phyloP scores from a whole-genome alignment of 176 grass and related monocot species.

The Miscanthus lutarioriparius region DNA sequence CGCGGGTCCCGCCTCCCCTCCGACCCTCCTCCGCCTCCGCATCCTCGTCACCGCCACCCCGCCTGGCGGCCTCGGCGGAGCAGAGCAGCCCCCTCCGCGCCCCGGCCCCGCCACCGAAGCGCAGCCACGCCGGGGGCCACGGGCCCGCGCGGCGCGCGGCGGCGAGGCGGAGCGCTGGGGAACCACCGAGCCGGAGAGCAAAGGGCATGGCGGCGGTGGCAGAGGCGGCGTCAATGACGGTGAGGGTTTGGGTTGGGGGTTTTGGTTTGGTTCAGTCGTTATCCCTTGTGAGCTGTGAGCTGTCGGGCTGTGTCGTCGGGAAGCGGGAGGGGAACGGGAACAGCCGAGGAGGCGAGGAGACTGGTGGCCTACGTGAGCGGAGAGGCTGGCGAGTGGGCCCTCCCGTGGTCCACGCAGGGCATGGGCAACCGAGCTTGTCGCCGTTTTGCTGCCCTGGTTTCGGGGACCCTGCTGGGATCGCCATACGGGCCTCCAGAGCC shows the following conservation, averaged over 20 bases:
- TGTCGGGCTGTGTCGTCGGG: constrained; percentile 18
- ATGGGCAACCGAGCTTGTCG: constrained; percentile 8
- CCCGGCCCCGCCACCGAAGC: background rate
- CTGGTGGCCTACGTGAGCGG: background rate
- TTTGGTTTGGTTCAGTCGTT: constrained; percentile 28
- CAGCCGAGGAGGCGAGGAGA: constrained; percentile 4
- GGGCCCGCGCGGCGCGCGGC: constrained; percentile 19
- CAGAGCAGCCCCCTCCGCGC: constrained; percentile 30
- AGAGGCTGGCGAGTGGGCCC: background rate
- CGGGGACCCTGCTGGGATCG: background rate
- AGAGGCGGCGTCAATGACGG: constrained; percentile 40
- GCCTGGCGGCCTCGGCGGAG: constrained; percentile 40
- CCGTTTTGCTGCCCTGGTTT: background rate
- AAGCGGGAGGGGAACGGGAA: constrained; percentile 22
- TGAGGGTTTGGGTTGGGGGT: constrained; percentile 41
- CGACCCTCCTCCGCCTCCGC: constrained; percentile 25
- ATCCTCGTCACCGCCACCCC: background rate
- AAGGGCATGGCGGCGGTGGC: constrained; percentile 52
- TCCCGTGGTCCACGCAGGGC: background rate
- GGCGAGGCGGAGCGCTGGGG: constrained; percentile 11
- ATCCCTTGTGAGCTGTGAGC: constrained; percentile 10
- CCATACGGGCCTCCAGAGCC: background rate
- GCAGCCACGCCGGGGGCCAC: constrained; percentile 24
- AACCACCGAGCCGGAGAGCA: constrained; percentile 48
- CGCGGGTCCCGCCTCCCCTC: constrained; percentile 17